phyloP scores from a whole-genome alignment of 345 rosid species.

The Camelina neglecta region DNA sequence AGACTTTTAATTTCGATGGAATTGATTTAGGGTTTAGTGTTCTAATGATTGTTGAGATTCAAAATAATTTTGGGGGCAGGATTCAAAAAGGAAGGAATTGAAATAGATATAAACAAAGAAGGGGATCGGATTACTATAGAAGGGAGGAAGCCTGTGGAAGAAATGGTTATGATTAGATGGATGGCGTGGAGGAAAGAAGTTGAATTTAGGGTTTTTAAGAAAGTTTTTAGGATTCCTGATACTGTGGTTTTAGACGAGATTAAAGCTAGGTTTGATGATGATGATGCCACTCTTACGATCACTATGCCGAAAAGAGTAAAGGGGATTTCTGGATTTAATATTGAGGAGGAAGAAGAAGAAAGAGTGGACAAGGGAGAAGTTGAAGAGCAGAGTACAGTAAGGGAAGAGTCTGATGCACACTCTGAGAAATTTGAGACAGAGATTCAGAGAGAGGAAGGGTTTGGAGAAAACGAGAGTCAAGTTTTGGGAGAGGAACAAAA shows the following conservation, averaged over 20 bases:
- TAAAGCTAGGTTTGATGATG: slow-evolving; percentile 68
- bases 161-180: slow-evolving; percentile 70
- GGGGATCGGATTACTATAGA: slow-evolving; percentile 60
- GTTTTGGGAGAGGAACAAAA: neutral
- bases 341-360: slow-evolving; percentile 56
- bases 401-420: slow-evolving; percentile 6
- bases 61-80: slow-evolving; percentile 49
- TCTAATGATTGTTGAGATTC: neutral
- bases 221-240: slow-evolving; percentile 66
- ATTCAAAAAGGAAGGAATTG: slow-evolving; percentile 59
- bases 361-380: neutral
- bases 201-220: slow-evolving; percentile 58
- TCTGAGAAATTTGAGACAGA: neutral
- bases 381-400: slow-evolving; percentile 1
- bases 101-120: slow-evolving; percentile 67
- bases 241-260: slow-evolving; percentile 61
- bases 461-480: neutral
- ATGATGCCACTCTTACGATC: slow-evolving; percentile 57
- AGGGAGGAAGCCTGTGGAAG: slow-evolving; percentile 71
- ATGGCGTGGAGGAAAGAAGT: slow-evolving; percentile 62
- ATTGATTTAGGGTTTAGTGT: slow-evolving; percentile 21
- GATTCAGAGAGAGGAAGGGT: slow-evolving; percentile 1
- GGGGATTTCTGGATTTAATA: slow-evolving; percentile 56
- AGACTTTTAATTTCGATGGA: neutral
- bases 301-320: slow-evolving; percentile 66